phyloP scores from a whole-genome alignment of 108 stramenopile genomes.

The Schizochytrium sp. region DNA sequence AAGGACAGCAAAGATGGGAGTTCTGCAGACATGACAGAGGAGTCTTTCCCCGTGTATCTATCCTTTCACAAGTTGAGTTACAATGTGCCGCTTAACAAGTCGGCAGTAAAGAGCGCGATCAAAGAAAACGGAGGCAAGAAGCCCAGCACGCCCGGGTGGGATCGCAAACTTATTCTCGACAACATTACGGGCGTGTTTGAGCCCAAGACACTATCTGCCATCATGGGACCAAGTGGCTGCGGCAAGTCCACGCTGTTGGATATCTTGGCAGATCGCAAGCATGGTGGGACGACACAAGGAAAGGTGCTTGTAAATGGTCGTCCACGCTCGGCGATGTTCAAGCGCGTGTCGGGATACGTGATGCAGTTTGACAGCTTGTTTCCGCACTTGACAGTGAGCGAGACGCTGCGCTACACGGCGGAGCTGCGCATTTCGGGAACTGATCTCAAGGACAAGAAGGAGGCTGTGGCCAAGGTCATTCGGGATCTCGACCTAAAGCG shows the following conservation, averaged over 20 bases:
- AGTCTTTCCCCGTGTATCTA: not conserved
- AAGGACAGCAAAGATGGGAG: not conserved
- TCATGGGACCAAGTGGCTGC: conserved; percentile 29
- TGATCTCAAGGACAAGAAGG: conserved; percentile 21
- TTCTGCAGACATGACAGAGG: too few relatives aligned
- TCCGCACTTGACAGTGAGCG: conserved; percentile 46
- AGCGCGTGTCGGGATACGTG: conserved; percentile 27
- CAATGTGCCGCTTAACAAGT: not conserved
- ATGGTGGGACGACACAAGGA: not conserved
- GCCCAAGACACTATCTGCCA: conserved; percentile 9
- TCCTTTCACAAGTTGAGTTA: not conserved
- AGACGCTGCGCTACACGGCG: conserved; percentile 42
- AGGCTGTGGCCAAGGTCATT: conserved; percentile 24
- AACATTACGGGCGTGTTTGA: conserved; percentile 16
- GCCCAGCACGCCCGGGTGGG: not conserved
- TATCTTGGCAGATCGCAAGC: conserved; percentile 19
- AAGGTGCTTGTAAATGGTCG: conserved; percentile 13
- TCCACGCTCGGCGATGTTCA: not conserved
- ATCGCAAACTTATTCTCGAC: conserved; percentile 16
- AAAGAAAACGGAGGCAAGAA: not conserved
- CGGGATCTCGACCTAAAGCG: not conserved
- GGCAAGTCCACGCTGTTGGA: conserved; percentile 31
- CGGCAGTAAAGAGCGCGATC: not conserved
- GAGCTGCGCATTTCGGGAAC: conserved; percentile 31
- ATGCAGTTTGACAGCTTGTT: conserved; percentile 43